These are phyloP conservation scores for Ceriops zippeliana DNA, from an alignment of 345 rosid species.

Conservation along the genomic window DNA sequence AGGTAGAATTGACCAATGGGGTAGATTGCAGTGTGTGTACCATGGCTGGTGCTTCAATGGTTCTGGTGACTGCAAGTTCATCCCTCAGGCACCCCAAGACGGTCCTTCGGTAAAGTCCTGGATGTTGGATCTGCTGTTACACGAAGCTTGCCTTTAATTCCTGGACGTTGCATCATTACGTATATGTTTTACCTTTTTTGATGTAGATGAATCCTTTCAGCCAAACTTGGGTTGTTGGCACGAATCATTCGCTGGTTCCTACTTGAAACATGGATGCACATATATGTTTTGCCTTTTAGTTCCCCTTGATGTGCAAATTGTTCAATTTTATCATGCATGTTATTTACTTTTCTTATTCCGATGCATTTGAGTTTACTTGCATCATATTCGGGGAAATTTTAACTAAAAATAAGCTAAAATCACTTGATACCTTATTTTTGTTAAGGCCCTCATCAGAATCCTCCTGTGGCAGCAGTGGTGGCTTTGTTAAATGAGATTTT, in stretches of 20 bases:
- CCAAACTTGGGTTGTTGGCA: too few relatives aligned
- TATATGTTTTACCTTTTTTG: too few relatives aligned
- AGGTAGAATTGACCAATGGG: conserved; percentile 69
- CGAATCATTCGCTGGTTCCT: too few relatives aligned
- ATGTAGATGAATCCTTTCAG: too few relatives aligned
- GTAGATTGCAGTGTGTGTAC: conserved; percentile 67
- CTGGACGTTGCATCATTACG: too few relatives aligned
- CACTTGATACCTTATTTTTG: too few relatives aligned
- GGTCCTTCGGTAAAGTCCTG: conserved; percentile 50
- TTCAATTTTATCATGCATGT: too few relatives aligned
- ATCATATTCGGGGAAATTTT: too few relatives aligned
- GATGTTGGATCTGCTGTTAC: not conserved
- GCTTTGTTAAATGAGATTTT: not conserved
- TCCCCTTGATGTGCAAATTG: not conserved
- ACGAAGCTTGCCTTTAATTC: not conserved
- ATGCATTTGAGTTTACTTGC: too few relatives aligned
- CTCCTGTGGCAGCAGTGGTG: not conserved
- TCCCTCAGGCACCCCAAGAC: conserved; percentile 64
- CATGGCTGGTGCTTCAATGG: conserved; percentile 81
- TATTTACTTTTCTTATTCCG: too few relatives aligned
- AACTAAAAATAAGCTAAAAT: too few relatives aligned
- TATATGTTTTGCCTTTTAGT: not conserved
- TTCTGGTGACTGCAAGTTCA: conserved; percentile 61
- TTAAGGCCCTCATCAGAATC: too few relatives aligned
- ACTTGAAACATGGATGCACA: not conserved